These are phyloP conservation scores for Penicillium sp. DNA, from an alignment of 2,329 filamentous ascomycete genomes.

Conservation along the genomic window DNA sequence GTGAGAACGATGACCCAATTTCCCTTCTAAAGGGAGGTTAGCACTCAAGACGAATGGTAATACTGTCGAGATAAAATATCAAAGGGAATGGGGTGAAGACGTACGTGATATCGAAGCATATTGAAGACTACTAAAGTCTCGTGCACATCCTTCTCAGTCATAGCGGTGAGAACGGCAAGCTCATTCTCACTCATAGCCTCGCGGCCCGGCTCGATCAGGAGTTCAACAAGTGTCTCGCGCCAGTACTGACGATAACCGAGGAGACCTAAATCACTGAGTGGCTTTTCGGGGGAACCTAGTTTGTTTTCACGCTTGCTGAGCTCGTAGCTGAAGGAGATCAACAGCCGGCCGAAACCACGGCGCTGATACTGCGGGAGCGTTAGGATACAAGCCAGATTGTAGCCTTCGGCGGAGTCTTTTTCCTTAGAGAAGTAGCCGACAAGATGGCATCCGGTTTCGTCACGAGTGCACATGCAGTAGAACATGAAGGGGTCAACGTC, in stretches of 20 bases:
- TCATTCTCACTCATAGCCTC: slow-evolving; percentile 75
- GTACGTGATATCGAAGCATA: slow-evolving; percentile 85
- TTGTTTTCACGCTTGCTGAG: slow-evolving; percentile 94
- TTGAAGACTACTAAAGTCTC: slow-evolving; percentile 91
- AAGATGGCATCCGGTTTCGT: slow-evolving; percentile 89
- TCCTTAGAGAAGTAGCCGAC: slow-evolving; percentile 99
- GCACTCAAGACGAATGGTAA: neutral
- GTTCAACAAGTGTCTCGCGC: slow-evolving; percentile 89
- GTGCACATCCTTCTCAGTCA: slow-evolving; percentile 97
- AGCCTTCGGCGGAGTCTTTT: slow-evolving; percentile 93
- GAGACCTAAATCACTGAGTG: slow-evolving; percentile 87
- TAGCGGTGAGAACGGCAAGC: slow-evolving; percentile 74
- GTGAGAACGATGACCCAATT: slow-evolving; percentile 95
- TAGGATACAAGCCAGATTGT: slow-evolving; percentile 97
- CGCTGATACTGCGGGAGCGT: slow-evolving; percentile 95
- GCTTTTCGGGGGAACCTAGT: slow-evolving; percentile 94
- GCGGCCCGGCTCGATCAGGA: slow-evolving; percentile 73
- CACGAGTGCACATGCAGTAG: slow-evolving; percentile 94
- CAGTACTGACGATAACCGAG: slow-evolving; percentile 96
- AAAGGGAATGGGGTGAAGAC: slow-evolving; percentile 19
- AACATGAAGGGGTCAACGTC: slow-evolving; percentile 97
- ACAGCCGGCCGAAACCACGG: slow-evolving; percentile 85
- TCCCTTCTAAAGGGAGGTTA: slow-evolving; percentile 60
- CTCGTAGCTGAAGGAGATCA: slow-evolving; percentile 98
- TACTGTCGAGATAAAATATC: neutral